phyloP scores from a whole-genome alignment of 2,329 filamentous ascomycete species.

The Colletotrichum sp. region DNA sequence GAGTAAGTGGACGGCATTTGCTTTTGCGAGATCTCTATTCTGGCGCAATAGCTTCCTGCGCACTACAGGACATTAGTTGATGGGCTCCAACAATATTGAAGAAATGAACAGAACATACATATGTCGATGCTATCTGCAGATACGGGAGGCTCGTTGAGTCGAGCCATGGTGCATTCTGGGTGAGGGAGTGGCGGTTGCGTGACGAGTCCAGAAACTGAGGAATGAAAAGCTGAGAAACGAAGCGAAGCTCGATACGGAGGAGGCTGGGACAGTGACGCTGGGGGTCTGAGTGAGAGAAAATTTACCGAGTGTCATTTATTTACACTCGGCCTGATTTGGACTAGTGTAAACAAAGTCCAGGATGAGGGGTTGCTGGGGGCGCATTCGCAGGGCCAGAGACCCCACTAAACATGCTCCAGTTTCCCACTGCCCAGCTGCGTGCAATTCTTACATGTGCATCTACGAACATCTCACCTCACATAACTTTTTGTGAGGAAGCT shows the following conservation, averaged over 20 bases:
- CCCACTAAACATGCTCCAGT: background rate
- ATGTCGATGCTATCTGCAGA: conserved; percentile 74
- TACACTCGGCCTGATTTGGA: conserved; percentile 17
- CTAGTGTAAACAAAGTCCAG: conserved; percentile 13
- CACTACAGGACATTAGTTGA: conserved; percentile 54
- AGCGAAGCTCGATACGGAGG: conserved; percentile 14
- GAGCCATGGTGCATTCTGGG: conserved; percentile 68
- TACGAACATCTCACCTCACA: background rate
- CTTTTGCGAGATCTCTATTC: conserved; percentile 82
- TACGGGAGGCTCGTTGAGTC: conserved; percentile 77
- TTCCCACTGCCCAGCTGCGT: background rate
- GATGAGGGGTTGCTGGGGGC: conserved; percentile 19
- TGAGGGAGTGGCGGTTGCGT: background rate
- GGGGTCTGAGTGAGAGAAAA: conserved; percentile 19
- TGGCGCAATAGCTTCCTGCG: conserved; percentile 81
- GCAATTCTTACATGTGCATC: conserved; percentile 12
- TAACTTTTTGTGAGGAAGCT: background rate
- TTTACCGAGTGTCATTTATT: conserved; percentile 24
- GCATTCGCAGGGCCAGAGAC: background rate
- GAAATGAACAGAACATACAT: conserved; percentile 61
- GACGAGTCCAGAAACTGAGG: conserved; percentile 1
- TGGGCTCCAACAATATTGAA: background rate
- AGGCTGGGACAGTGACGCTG: conserved; percentile 21
- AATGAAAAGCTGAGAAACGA: conserved; percentile 4
- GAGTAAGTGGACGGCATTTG: conserved; percentile 78